Evolutionary conservation across 163 green algal species (phyloP), one percentile per base, ranked within the genome.

Genomic region (Scenedesmus sp.): DNA sequence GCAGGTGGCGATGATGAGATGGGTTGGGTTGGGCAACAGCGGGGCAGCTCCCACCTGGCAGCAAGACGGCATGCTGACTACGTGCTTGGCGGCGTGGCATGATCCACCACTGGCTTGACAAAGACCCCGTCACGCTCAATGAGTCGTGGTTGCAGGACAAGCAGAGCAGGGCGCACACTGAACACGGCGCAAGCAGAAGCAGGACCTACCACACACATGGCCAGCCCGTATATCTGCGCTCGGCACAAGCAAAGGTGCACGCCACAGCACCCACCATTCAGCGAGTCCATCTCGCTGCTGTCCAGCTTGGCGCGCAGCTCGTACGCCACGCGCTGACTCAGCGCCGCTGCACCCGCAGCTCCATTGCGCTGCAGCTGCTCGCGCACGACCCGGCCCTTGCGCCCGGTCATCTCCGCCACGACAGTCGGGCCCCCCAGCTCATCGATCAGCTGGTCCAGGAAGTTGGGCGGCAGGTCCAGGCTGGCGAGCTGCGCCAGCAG

Each of bases 401-500:
- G 86, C 3, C 96, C 96, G 9, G 96, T 98, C 96, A 98, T 98
- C 92, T 98, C 95, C 26, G 94, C 93, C 22, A 96, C 94, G 68
- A 91, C 26, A 0, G 86, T 56, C 15, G 96, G 95, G 4, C 98
- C 98, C 0, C 98, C 98, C 81, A 99, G 93, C 92, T 95, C 76
- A 86, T 98, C 92, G 2, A 99, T 95, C 18, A 98, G 91, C 87
- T 97, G 87, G 91, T 99, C 97, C 44, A 99, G 94, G 91, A 97
- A 97, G 94, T 98, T 98, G 88, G 95, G 90, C 10, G 97, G 97
- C 83, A 99, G 95, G 51, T 94, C 70, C 83, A 98, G 91, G 1
- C 59, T 78, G 1, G 91, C 83, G 0, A 96, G 35, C 26, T 70
- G 84, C 30, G 59, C 59, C 40, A 81, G 61, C 20, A 87, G 82